Conservation (phyloP, 2,329 filamentous ascomycete species). For the Penicillium palitans region DNA sequence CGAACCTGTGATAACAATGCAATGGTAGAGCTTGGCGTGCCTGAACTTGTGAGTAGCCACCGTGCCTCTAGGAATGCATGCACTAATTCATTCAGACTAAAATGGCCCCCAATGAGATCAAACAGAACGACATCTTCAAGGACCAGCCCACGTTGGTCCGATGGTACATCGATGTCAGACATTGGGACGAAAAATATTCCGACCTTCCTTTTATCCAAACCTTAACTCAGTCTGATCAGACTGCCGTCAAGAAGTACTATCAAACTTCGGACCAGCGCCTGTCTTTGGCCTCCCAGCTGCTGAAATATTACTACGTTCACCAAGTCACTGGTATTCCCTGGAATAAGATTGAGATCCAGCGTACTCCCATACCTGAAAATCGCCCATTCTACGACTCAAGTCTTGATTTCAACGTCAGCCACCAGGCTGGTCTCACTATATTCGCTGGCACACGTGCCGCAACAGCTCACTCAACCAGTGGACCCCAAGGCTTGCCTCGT, state of each 20-base stretch:
- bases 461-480: background rate
- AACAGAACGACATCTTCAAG: conserved; percentile 10
- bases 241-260: conserved; percentile 51
- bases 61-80: background rate
- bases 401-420: conserved; percentile 65
- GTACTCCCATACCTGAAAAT: conserved; percentile 50
- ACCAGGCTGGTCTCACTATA: conserved; percentile 63
- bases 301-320: conserved; percentile 63
- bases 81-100: conserved; percentile 1
- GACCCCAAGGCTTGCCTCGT: conserved; percentile 29
- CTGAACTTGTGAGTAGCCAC: background rate
- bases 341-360: conserved; percentile 55
- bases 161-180: conserved; percentile 49
- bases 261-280: conserved; percentile 60
- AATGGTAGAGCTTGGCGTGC: background rate
- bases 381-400: conserved; percentile 51
- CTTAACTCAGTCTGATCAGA: conserved; percentile 51
- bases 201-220: conserved; percentile 43
- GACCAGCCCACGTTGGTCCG: conserved; percentile 32
- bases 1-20: background rate
- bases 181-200: conserved; percentile 29
- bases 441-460: conserved; percentile 52
- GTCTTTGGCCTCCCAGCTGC: conserved; percentile 60
- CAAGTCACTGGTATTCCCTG: conserved; percentile 57
- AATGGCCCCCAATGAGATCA: conserved; percentile 20